Evolutionary conservation across 345 rosid genomes (phyloP), one percentile per base, ranked within the genome.

Genomic region (Microcos paniculata): DNA sequence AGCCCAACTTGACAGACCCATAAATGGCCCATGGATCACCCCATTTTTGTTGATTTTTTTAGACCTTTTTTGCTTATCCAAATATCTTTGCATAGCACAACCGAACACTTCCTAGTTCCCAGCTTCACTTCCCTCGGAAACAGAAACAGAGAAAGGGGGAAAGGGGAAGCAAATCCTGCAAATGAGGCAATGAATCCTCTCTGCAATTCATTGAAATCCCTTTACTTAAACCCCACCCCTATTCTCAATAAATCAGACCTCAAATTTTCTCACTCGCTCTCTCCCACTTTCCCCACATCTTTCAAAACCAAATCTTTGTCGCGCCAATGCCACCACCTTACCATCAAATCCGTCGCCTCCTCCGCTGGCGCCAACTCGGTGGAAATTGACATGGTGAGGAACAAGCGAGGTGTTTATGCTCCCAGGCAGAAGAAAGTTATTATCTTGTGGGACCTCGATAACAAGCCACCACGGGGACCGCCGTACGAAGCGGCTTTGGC

Each of bases 401-500:
- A 86, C 89, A 91, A 77, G 80, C 87, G 88, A 49, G 99, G 99
- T 0, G 53, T 88, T 56, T 93, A 83, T 87, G 65, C 97, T 3
- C 90, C 94, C 42, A 89, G 82, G 74, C 78, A 82, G 80, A 83
- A 82, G 80, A 91, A 87, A 71, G 98, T 95, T 11, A 93, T 93
- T 0, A 94, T 95, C 65, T 84, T 91, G 8, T 93, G 98, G 99
- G 97, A 95, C 89, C 92, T 95, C 51, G 99, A 95, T 80, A 95
- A 95, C 88, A 95, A 95, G 75, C 99, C 98, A 8, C 98, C 97
- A 0, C 88, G 93, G 0, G 97, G 97, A 9, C 91, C 89, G 40
- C 99, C 98, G 0, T 95, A 84, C 76, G 84, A 82, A 14, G 97
- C 98, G 0, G 99, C 97, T 0, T 58, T 82, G 40, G 89, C 88